Conservation (phyloP, 2,329 filamentous ascomycete genomes). For the Aspergillus ustus region DNA sequence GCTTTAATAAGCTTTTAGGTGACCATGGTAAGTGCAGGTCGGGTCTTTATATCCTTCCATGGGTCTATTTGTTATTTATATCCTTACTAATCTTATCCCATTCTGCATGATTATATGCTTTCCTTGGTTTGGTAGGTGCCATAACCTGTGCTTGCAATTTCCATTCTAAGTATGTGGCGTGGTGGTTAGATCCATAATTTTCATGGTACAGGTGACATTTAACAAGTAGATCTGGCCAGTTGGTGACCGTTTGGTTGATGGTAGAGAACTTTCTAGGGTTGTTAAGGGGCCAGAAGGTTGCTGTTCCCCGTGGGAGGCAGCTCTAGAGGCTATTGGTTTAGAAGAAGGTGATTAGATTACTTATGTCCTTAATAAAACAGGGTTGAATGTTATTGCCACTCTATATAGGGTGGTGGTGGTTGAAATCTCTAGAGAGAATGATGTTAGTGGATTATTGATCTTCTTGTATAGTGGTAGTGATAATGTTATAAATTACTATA, state of each 20-base stretch:
- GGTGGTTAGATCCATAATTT: conserved; percentile 30
- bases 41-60: conserved; percentile 11
- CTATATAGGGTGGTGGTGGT: no score
- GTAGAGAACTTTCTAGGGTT: conserved; percentile 11
- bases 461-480: no score
- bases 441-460: no score
- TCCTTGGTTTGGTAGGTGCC: conserved; percentile 12
- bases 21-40: not conserved
- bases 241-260: no score
- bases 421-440: no score
- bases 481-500: no score
- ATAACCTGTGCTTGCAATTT: conserved; percentile 10
- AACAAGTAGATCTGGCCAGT: not conserved
- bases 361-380: conserved; percentile 14
- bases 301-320: conserved; percentile 18
- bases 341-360: conserved; percentile 19
- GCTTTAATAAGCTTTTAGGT: not conserved
- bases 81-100: conserved; percentile 19
- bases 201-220: conserved; percentile 26
- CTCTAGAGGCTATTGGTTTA: conserved; percentile 10
- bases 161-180: conserved; percentile 28
- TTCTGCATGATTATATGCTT: conserved; percentile 20
- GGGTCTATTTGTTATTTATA: conserved; percentile 12
- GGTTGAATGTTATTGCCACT: conserved; percentile 12
- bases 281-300: conserved; percentile 16